Conservation (phyloP, 768 basidiomycete species). For the Botryobasidium botryosum region DNA sequence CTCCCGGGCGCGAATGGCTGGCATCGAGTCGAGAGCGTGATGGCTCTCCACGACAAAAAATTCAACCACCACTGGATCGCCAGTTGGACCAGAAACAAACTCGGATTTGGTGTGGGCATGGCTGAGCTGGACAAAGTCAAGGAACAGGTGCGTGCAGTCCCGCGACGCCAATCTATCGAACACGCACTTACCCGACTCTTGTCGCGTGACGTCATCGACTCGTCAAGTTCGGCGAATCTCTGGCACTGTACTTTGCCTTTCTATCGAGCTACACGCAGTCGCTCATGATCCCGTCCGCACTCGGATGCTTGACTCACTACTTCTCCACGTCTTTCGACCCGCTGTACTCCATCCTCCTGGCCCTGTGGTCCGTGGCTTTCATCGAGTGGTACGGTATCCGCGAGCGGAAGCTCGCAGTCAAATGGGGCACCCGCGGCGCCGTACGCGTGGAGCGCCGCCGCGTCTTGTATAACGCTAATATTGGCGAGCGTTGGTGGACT, state of each 20-base stretch:
- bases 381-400: slow-evolving; percentile 87
- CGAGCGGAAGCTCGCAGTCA: slow-evolving; percentile 66
- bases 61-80: slow-evolving; percentile 71
- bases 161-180: not conserved
- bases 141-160: slow-evolving; percentile 35
- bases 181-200: not conserved
- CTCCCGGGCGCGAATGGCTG: slow-evolving; percentile 53
- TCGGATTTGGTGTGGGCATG: slow-evolving; percentile 30
- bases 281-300: slow-evolving; percentile 53
- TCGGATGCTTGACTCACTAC: slow-evolving; percentile 56
- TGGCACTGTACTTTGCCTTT: slow-evolving; percentile 84
- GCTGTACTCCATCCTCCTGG: slow-evolving; percentile 53
- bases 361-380: slow-evolving; percentile 73
- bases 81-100: slow-evolving; percentile 49
- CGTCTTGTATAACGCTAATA: slow-evolving; percentile 34
- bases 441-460: slow-evolving; percentile 61
- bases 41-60: slow-evolving; percentile 67
- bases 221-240: slow-evolving; percentile 53
- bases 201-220: not conserved
- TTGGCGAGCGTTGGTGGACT: slow-evolving; percentile 46
- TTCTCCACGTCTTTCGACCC: slow-evolving; percentile 59
- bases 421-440: slow-evolving; percentile 66
- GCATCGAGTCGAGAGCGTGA: slow-evolving; percentile 65
- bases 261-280: slow-evolving; percentile 68
- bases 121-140: slow-evolving; percentile 52